These are phyloP conservation scores for Diophrys appendiculata DNA, from an alignment of 73 alveolate genomes.

Conservation along the genomic window DNA sequence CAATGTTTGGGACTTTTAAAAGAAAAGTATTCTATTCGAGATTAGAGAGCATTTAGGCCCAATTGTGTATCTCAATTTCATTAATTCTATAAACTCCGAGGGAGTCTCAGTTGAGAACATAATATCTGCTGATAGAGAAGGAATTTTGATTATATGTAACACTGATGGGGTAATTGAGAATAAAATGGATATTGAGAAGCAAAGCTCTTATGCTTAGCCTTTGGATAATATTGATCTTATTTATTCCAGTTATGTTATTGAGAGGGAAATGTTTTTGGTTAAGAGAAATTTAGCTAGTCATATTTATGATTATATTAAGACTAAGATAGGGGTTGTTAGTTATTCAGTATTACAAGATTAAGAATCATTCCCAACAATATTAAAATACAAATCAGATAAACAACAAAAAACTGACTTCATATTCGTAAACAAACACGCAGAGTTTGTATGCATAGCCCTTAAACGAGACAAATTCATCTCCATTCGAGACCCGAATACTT, in stretches of 20 bases:
- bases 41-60: no score
- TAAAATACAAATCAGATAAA: not conserved
- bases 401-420: not conserved
- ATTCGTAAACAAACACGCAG: not conserved
- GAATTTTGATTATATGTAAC: no score
- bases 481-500: not conserved
- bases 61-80: no score
- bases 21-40: constrained; percentile 31
- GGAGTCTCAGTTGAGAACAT: no score
- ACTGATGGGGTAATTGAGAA: no score
- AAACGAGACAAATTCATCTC: not conserved
- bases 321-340: constrained; percentile 1
- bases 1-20: constrained; percentile 43
- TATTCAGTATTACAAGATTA: not conserved
- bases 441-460: not conserved
- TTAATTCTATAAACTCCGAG: no score
- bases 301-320: not conserved
- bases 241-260: not conserved
- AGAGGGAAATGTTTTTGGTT: not conserved
- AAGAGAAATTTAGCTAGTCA: not conserved
- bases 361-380: constrained; percentile 10
- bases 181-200: no score
- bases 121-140: no score
- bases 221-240: not conserved
- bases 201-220: no score